phyloP scores from a whole-genome alignment of 805 yeast genomes.

The Kazachstania africana region DNA sequence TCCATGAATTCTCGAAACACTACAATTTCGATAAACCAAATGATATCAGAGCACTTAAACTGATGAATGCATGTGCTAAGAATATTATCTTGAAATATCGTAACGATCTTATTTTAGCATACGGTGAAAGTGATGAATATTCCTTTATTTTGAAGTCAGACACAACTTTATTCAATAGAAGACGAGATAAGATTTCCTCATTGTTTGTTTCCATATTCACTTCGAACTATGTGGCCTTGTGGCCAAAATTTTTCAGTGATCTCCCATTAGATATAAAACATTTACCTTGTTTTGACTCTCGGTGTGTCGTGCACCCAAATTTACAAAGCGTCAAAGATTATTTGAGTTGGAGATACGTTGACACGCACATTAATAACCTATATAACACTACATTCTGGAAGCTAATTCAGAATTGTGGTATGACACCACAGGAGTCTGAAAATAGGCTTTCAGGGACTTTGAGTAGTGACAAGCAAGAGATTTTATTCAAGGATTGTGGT shows the following conservation, averaged over 20 bases:
- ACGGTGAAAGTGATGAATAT: slow-evolving; percentile 94
- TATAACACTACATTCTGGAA: slow-evolving; percentile 93
- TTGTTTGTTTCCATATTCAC: slow-evolving; percentile 77
- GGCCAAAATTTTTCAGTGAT: slow-evolving; percentile 51
- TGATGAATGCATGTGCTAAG: slow-evolving; percentile 75
- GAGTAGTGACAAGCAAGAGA: slow-evolving; percentile 79
- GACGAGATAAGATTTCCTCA: slow-evolving; percentile 69
- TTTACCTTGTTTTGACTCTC: slow-evolving; percentile 81
- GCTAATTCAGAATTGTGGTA: slow-evolving; percentile 54
- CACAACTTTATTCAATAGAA: slow-evolving; percentile 66
- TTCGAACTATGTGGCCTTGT: slow-evolving; percentile 56
- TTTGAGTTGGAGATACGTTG: slow-evolving; percentile 90
- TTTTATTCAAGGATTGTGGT: slow-evolving; percentile 63
- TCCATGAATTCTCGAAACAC: slow-evolving; percentile 67
- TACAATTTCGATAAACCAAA: slow-evolving; percentile 83
- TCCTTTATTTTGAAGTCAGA: slow-evolving; percentile 59
- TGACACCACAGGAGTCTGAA: slow-evolving; percentile 76
- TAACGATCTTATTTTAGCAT: slow-evolving; percentile 66
- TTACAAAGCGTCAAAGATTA: slow-evolving; percentile 56
- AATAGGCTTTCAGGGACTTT: slow-evolving; percentile 63
- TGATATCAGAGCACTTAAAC: slow-evolving; percentile 58
- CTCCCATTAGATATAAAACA: slow-evolving; percentile 36
- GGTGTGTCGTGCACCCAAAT: slow-evolving; percentile 81
- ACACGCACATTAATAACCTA: slow-evolving; percentile 88
- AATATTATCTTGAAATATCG: slow-evolving; percentile 51